A percentile compares a stretch with the other conserved stretches of the same genome.
These are phyloP conservation scores for Leucocoprinus sp. DNA, from an alignment of 768 basidiomycete species.

Conservation along the genomic window DNA sequence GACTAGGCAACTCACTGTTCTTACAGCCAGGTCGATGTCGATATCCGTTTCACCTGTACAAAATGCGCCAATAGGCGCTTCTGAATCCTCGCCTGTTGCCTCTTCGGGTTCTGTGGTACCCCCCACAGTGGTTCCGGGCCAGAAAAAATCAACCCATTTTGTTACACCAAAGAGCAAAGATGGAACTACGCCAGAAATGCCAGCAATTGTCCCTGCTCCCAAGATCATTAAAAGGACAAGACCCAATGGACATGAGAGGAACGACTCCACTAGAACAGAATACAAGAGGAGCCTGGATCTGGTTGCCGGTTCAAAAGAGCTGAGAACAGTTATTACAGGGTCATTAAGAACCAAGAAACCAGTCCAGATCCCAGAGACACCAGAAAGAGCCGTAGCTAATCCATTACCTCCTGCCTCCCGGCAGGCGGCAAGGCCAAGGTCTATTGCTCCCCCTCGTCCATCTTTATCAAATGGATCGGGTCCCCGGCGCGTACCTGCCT, in stretches of 20 bases:
- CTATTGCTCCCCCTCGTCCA: constrained; percentile 1
- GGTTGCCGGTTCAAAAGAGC: neutral
- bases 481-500: constrained; percentile 23
- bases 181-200: constrained; percentile 15
- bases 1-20: neutral
- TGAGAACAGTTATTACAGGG: neutral
- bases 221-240: constrained; percentile 37
- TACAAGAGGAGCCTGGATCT: neutral
- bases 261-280: neutral
- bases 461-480: constrained; percentile 12
- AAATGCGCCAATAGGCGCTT: neutral
- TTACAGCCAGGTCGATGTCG: neutral
- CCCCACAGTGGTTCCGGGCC: neutral
- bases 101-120: neutral
- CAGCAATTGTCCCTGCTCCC: constrained; percentile 34
- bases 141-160: constrained; percentile 1
- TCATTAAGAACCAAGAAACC: constrained; percentile 1
- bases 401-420: neutral
- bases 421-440: neutral
- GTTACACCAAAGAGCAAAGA: constrained; percentile 8
- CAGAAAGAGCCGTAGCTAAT: neutral
- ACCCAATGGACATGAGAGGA: constrained; percentile 4
- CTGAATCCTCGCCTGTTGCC: neutral
- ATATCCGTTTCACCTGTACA: neutral
- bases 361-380: neutral